These are phyloP conservation scores for Hypoxylon trugodes DNA, from an alignment of 495 filamentous ascomycete genomes.

Conservation along the genomic window DNA sequence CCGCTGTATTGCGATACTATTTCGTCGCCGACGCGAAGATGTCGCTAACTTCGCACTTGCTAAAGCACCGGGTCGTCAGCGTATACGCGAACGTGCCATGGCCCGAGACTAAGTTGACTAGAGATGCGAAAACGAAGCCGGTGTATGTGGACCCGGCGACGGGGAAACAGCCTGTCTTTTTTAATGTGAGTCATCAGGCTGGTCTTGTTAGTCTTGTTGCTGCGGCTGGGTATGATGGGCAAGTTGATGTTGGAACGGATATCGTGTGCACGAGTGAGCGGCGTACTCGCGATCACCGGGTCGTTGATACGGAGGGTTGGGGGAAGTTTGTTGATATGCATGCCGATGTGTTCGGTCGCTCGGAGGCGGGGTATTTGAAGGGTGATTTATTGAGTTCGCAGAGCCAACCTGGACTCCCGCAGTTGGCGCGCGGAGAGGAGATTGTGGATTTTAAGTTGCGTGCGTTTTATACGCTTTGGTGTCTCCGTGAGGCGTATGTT, in stretches of 20 bases:
- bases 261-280: slow-evolving; percentile 80
- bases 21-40: slow-evolving; percentile 72
- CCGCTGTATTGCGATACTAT: slow-evolving; percentile 63
- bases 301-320: slow-evolving; percentile 63
- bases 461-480: slow-evolving; percentile 89
- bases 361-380: slow-evolving; percentile 52
- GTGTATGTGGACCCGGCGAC: slow-evolving; percentile 49
- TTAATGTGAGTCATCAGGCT: slow-evolving; percentile 91
- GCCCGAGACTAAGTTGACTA: slow-evolving; percentile 66
- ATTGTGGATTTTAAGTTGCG: slow-evolving; percentile 59
- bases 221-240: slow-evolving; percentile 44
- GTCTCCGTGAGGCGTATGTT: slow-evolving; percentile 88
- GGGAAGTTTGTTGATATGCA: slow-evolving; percentile 77
- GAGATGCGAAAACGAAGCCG: slow-evolving; percentile 71
- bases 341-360: slow-evolving; percentile 72
- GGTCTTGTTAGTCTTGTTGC: slow-evolving; percentile 72
- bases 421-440: slow-evolving; percentile 31
- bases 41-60: slow-evolving; percentile 74
- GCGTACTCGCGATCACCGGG: slow-evolving; percentile 58
- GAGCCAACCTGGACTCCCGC: slow-evolving; percentile 35
- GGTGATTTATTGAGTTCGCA: slow-evolving; percentile 34
- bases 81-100: slow-evolving; percentile 71
- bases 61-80: slow-evolving; percentile 80
- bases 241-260: slow-evolving; percentile 68
- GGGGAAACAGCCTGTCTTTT: slow-evolving; percentile 62